A percentile compares a stretch with the other conserved stretches of the same genome.
Conservation (phyloP, 2,329 filamentous ascomycete species). For the Ascochyta clinopodiicola region DNA sequence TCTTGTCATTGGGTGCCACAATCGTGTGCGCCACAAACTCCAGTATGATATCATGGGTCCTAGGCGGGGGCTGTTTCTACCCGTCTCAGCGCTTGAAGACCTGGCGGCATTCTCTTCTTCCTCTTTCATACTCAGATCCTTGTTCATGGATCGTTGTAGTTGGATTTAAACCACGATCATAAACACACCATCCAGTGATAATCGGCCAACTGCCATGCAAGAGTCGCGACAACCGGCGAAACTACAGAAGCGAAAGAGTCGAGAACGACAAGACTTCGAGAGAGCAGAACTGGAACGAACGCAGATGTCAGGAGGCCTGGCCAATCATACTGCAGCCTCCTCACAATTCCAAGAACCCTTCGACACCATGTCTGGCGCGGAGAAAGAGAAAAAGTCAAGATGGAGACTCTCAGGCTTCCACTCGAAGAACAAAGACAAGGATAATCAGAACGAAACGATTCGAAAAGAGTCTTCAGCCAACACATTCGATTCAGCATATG, state of each 20-base stretch:
- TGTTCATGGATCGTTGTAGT: background rate
- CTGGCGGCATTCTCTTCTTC: constrained; percentile 2
- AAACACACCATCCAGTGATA: background rate
- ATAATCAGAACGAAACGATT: constrained; percentile 24
- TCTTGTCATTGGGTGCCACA: constrained; percentile 32
- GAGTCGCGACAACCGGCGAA: constrained; percentile 36
- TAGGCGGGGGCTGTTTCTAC: constrained; percentile 14
- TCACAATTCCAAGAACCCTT: constrained; percentile 26
- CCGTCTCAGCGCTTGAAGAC: constrained; percentile 7
- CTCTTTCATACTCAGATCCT: background rate
- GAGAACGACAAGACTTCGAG: constrained; percentile 37
- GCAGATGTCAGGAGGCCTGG: constrained; percentile 28
- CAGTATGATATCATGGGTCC: constrained; percentile 36
- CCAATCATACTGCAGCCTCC: constrained; percentile 25
- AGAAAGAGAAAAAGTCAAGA: constrained; percentile 47
- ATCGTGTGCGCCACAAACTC: constrained; percentile 28
- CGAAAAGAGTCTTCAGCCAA: constrained; percentile 22
- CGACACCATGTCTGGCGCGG: constrained; percentile 26
- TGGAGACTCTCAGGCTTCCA: constrained; percentile 48
- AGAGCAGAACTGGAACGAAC: constrained; percentile 12
- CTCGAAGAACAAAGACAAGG: constrained; percentile 42
- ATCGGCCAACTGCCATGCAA: constrained; percentile 23
- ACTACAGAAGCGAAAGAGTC: constrained; percentile 42
- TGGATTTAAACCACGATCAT: background rate
- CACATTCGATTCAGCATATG: constrained; percentile 43